Conservation (phyloP, 371 early-diverging fungal species). For the Mucor racemosus region DNA sequence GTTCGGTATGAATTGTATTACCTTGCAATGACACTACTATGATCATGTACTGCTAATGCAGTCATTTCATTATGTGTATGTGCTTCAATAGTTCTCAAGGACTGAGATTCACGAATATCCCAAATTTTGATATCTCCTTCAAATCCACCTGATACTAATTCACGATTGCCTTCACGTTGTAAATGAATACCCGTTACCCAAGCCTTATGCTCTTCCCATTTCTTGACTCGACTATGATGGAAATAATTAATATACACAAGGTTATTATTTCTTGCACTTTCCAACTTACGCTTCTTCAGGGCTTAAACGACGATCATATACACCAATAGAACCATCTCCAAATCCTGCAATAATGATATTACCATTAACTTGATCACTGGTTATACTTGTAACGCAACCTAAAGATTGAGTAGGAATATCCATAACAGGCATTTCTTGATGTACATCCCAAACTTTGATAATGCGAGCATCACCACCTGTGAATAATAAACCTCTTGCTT, state of each 20-base stretch:
- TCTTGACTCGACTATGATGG: conserved; percentile 54
- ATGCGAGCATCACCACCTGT: conserved; percentile 76
- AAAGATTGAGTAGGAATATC: conserved; percentile 74
- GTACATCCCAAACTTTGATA: conserved; percentile 87
- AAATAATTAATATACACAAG: neutral
- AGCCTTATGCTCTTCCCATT: conserved; percentile 70
- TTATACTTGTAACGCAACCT: conserved; percentile 71
- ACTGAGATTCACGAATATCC: conserved; percentile 73
- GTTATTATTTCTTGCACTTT: neutral
- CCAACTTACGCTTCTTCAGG: conserved; percentile 55
- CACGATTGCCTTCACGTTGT: conserved; percentile 66
- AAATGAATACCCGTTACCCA: conserved; percentile 69
- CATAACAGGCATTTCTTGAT: conserved; percentile 73
- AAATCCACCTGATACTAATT: conserved; percentile 62
- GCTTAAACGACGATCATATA: conserved; percentile 75
- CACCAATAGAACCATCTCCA: conserved; percentile 81
- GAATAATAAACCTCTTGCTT: conserved; percentile 68
- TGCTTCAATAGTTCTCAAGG: conserved; percentile 57
- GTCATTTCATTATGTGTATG: conserved; percentile 62
- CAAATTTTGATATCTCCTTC: conserved; percentile 83
- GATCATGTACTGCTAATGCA: conserved; percentile 73
- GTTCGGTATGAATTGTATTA: conserved; percentile 22
- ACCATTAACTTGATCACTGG: conserved; percentile 70
- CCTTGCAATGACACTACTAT: conserved; percentile 73
- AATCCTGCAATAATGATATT: conserved; percentile 79